A percentile compares a stretch with the other conserved stretches of the same genome.
Evolutionary conservation across 371 early-diverging fungal genomes (phyloP).

Genomic region (Mucor circinelloides): DNA sequence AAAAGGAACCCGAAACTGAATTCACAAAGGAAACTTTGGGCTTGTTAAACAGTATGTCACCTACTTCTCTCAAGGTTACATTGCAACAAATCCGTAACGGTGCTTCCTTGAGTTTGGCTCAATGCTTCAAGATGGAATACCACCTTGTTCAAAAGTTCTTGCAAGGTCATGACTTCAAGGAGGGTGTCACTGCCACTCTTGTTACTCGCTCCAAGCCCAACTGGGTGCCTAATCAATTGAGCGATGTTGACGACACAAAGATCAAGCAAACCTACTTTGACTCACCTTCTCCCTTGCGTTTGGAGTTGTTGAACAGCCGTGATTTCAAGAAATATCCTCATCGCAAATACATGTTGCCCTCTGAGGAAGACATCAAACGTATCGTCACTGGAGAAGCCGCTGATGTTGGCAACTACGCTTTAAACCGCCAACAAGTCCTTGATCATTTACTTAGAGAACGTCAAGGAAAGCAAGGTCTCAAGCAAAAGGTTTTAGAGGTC

Average conservation of each 20-base stretch:
- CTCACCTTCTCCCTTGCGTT: conserved; percentile 31
- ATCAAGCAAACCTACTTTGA: conserved; percentile 68
- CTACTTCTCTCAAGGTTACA: conserved; percentile 90
- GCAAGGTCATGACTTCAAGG: conserved; percentile 81
- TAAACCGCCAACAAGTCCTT: conserved; percentile 70
- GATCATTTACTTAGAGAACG: conserved; percentile 66
- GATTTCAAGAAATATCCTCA: conserved; percentile 70
- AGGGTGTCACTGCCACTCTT: conserved; percentile 84
- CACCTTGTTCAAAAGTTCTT: conserved; percentile 79
- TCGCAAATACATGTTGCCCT: conserved; percentile 78
- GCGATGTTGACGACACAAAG: conserved; percentile 52
- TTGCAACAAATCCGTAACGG: conserved; percentile 82
- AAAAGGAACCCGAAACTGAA: conserved; percentile 60
- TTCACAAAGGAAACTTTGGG: conserved; percentile 78
- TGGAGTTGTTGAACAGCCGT: conserved; percentile 39
- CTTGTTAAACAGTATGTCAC: conserved; percentile 73
- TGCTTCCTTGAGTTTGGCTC: conserved; percentile 65
- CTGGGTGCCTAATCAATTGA: conserved; percentile 76
- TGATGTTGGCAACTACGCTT: conserved; percentile 58
- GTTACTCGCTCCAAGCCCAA: conserved; percentile 66
- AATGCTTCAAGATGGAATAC: conserved; percentile 89
- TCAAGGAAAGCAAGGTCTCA: conserved; percentile 72
- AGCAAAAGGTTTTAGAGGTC: conserved; percentile 70
- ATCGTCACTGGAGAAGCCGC: conserved; percentile 68
- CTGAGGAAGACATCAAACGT: conserved; percentile 75